Evolutionary conservation across 192 early-diverging fungal species (phyloP).

Genomic region (Coemansia pectinata): DNA sequence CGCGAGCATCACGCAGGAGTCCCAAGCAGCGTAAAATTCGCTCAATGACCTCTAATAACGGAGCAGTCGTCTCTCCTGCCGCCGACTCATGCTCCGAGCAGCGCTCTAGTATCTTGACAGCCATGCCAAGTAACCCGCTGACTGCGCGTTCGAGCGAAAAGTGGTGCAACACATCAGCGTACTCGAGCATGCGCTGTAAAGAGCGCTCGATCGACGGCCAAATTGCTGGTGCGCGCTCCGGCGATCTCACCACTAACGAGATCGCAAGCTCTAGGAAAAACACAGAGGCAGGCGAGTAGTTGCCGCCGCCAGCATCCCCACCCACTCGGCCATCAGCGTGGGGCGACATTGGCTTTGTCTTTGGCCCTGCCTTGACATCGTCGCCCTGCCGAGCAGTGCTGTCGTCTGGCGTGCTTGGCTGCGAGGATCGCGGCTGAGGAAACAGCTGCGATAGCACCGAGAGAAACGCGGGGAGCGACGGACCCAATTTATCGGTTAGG

Average conservation of each 20-base stretch:
- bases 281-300: conserved; percentile 40
- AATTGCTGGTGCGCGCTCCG: conserved; percentile 23
- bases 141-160: conserved; percentile 78
- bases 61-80: conserved; percentile 9
- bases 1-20: conserved; percentile 58
- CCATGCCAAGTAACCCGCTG: conserved; percentile 69
- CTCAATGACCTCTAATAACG: conserved; percentile 20
- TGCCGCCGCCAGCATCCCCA: not conserved
- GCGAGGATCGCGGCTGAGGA: conserved; percentile 33
- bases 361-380: conserved; percentile 9
- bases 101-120: conserved; percentile 59
- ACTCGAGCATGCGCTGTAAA: conserved; percentile 70
- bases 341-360: not conserved
- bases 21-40: conserved; percentile 47
- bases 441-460: conserved; percentile 28
- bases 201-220: conserved; percentile 72
- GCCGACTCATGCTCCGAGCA: conserved; percentile 6
- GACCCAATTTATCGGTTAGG: conserved; percentile 7
- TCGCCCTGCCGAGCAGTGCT: not conserved
- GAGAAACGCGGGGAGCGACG: conserved; percentile 23
- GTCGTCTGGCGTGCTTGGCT: conserved; percentile 33
- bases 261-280: conserved; percentile 50
- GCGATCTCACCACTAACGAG: conserved; percentile 15
- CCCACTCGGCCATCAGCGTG: not conserved
- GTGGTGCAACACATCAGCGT: conserved; percentile 61